Base-by-base conservation (phyloP, 2,329 filamentous ascomycete species). In the Cordyceps pruinosa region DNA sequence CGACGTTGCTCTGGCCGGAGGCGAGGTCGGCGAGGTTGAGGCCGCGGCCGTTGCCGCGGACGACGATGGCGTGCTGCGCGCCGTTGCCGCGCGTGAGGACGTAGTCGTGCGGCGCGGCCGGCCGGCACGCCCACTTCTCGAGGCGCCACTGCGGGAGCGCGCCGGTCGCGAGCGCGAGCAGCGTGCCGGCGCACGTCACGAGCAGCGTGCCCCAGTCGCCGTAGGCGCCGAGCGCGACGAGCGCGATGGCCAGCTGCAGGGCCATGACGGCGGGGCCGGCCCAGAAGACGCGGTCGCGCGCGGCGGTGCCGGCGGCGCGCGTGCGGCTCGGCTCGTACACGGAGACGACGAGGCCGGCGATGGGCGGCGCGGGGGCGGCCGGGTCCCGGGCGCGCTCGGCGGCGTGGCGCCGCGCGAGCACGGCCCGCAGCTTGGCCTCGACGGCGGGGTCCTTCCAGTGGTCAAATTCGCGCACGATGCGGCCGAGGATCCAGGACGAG, bases 1-100 rank as follows among this genome's bases (percentile, higher is more conserved):
- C 26, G 34, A 28, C 39, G 37, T 53, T 48, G n/a, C 5, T 53
- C n/a, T 61, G 59, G 10, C 63, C 68, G 2, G 66, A 60, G 42
- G 73, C 72, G 3, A 78, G 60, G 54, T 73, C 73, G 60, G 77
- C 75, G 2, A 78, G 64, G 58, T 77, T 68, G 8, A 76, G 59
- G 12, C 72, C 70, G 1, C 63, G 44, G 0, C 66, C 67, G 7
- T 64, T 55, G 5, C 71, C 69, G 0, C 68, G 59, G 12, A 77
- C 66, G 2, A 75, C 68, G 26, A 77, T 69, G 4, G 68, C 70
- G 63, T 77, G 68, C 55, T 69, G 70, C 12, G 60, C 62, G 5
- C 74, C 75, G 59, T 75, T 77, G 10, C 23, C 23, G 4, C 21
- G 19, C 2, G 10, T 26, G 9, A 26, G 10, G 1, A 41, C 37